Evolutionary conservation across 202 grass and related monocot genomes (phyloP), one percentile per base, ranked within the genome.

Genomic region (Eragrostis tef): DNA sequence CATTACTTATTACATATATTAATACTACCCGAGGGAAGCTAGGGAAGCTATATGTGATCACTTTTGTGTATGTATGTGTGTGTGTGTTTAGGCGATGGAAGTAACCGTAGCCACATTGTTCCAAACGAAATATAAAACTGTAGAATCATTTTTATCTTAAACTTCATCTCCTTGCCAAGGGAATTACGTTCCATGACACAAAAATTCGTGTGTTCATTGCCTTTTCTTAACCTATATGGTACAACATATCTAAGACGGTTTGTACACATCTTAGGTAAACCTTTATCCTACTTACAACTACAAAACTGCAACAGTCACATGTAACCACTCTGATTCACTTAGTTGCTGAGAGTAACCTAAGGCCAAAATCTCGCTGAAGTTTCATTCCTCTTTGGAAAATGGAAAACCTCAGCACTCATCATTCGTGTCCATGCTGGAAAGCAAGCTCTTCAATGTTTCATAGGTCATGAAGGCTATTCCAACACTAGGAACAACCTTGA

Each of bases 391-490:
- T 44, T 44, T 25, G 8, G 31, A 54, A 54, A 70, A 70, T 64
- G 13, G 48, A 48, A 80, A 61, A 64, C 7, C 50, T 73, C 56
- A 89, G 58, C 66, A 51, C 65, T 68, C 66, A 6, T 81, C 65
- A 5, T 81, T 76, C 5, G 20, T 14, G 9, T 69, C 73, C 1
- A 79, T 84, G 72, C 70, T 84, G 29, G 88, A 85, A 22, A 94
- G 77, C 67, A 91, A 39, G 62, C 80, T 21, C 69, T 94, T 94
- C 64, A 94, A 36, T 27, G 73, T 79, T 63, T 94, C 91, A 0
- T 88, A 94, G 58, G 88, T 89, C 91, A 94, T 94, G 81, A 94
- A 94, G 42, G 87, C 91, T 24, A 94, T 91, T 50, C 91, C 91
- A 5, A 94, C 91, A 51, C 91, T 89, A 26, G 91, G 91, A 61